These are phyloP conservation scores for Colletotrichum eleusines DNA, from an alignment of 2,329 filamentous ascomycete species.

Conservation along the genomic window DNA sequence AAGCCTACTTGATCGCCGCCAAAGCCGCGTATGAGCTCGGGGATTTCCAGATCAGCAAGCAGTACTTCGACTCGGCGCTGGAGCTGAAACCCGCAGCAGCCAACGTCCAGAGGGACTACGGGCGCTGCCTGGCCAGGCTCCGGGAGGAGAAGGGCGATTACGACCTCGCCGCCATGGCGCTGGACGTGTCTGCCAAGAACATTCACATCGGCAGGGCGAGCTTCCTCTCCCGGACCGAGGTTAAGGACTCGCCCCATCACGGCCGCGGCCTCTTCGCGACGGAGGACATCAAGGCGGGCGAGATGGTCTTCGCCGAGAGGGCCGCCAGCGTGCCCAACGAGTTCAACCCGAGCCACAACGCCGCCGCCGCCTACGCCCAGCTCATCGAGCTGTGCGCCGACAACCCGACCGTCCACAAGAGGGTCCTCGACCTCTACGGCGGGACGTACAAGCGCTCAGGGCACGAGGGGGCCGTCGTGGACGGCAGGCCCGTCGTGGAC, in stretches of 20 bases:
- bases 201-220: slow-evolving; percentile 47
- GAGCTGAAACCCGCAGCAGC: slow-evolving; percentile 42
- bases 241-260: slow-evolving; percentile 49
- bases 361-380: slow-evolving; percentile 57
- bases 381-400: slow-evolving; percentile 55
- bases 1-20: slow-evolving; percentile 50
- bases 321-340: slow-evolving; percentile 56
- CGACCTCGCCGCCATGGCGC: slow-evolving; percentile 40
- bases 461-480: slow-evolving; percentile 49
- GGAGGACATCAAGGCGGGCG: slow-evolving; percentile 52
- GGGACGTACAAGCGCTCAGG: slow-evolving; percentile 51
- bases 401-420: slow-evolving; percentile 52
- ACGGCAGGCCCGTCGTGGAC: slow-evolving; percentile 53
- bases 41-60: slow-evolving; percentile 46
- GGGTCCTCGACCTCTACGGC: slow-evolving; percentile 52
- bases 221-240: slow-evolving; percentile 50
- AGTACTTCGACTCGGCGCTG: slow-evolving; percentile 46
- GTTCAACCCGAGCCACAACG: slow-evolving; percentile 55
- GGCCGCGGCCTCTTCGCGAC: slow-evolving; percentile 59
- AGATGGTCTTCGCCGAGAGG: slow-evolving; percentile 58
- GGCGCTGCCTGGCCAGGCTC: slow-evolving; percentile 38
- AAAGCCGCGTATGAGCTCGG: slow-evolving; percentile 52
- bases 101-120: slow-evolving; percentile 43
- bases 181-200: slow-evolving; percentile 35
- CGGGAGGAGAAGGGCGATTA: slow-evolving; percentile 38